A percentile compares a stretch with the other conserved stretches of the same genome.
Conservation (phyloP, 805 yeast species). For the Cyberlindnera misumaiensis region DNA sequence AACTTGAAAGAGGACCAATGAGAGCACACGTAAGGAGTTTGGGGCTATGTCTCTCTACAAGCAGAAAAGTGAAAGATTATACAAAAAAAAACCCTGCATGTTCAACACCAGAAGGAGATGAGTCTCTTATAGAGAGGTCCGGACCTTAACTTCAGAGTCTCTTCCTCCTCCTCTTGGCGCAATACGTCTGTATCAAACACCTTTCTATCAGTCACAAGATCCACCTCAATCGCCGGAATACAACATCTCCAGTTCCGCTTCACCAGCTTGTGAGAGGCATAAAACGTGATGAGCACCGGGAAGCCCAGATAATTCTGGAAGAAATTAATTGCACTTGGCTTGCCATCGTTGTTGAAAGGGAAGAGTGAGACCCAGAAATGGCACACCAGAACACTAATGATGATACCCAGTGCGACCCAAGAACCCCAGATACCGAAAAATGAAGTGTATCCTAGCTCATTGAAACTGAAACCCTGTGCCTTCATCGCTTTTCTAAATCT, state of each 20-base stretch:
- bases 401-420: slow-evolving; percentile 39
- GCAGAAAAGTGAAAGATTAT: not conserved
- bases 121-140: slow-evolving; percentile 5
- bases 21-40: too few species aligned
- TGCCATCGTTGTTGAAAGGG: slow-evolving; percentile 39
- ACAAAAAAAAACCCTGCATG: not conserved
- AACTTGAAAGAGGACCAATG: too few species aligned
- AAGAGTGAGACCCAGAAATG: slow-evolving; percentile 62
- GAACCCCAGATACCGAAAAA: slow-evolving; percentile 48
- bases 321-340: slow-evolving; percentile 33
- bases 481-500: slow-evolving; percentile 52
- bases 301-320: slow-evolving; percentile 47
- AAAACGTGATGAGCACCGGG: slow-evolving; percentile 38
- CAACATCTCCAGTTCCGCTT: slow-evolving; percentile 25
- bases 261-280: slow-evolving; percentile 39
- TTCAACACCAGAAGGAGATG: slow-evolving; percentile 1
- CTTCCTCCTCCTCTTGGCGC: slow-evolving; percentile 33
- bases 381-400: slow-evolving; percentile 42
- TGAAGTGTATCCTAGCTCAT: slow-evolving; percentile 47
- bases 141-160: slow-evolving; percentile 14
- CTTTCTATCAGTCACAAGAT: slow-evolving; percentile 50
- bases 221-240: slow-evolving; percentile 41
- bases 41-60: too few species aligned
- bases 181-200: slow-evolving; percentile 30
- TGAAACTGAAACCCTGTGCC: slow-evolving; percentile 40